Evolutionary conservation across 2,329 filamentous ascomycete species (phyloP), one percentile per base, ranked within the genome.

Genomic region (Coniella vitis): DNA sequence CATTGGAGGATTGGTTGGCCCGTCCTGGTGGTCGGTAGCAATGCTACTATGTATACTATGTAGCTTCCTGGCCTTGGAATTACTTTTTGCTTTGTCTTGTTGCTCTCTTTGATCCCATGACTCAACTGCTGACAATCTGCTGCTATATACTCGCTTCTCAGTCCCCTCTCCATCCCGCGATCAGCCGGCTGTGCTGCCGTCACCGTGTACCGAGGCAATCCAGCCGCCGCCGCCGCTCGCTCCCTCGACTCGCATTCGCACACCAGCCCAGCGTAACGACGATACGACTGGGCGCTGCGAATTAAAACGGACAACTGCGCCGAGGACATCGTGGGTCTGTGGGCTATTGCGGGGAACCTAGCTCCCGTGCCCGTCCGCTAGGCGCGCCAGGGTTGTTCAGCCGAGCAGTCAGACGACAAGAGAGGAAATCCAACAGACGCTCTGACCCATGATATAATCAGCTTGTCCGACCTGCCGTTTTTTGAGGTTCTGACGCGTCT

Each of bases 401-500:
- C 39, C 36, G 32, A 19, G 25, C 21, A 35, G 20, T 20, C 21
- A 35, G 20, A 10, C 21, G 42, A 37, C 22, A 31, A 38, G 29
- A 43, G 29, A 35, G 29, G 17, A n/a, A 34, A 40, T 32, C 2
- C 20, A 43, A 35, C 35, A 17, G 38, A 21, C 37, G 20, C 17
- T 34, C 35, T 36, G 35, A 45, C 39, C 21, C 39, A 51, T 53
- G 51, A 40, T 50, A 49, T 53, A 53, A 50, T 40, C 17, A 49
- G 10, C 25, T 29, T 10, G 25, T 10, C 25, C 25, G 10, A 29
- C 25, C 43, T 25, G 21, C 20, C 17, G 12, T 46, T 17, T 29
- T n/a, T 37, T 38, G 29, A 40, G 21, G 19, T 13, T 31, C 22
- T 20, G 10, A 19, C 31, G 19, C 29, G 21, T 25, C 8, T 31